Base-by-base conservation (phyloP, 2,329 filamentous ascomycete species). In the Fonsecaea erecta region DNA sequence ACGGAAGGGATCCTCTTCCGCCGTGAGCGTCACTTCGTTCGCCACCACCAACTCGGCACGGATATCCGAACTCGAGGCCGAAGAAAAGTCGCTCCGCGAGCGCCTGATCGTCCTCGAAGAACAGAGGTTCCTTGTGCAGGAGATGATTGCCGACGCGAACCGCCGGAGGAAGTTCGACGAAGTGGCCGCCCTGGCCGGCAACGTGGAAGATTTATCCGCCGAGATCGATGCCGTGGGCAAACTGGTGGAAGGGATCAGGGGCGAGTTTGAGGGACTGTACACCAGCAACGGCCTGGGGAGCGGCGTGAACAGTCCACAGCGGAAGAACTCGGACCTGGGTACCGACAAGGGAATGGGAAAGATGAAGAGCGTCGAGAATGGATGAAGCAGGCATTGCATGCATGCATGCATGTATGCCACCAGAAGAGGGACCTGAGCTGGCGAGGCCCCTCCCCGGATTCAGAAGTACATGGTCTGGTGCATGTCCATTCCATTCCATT, bases 51-150 rank as follows among this genome's bases (percentile, higher is more conserved):
- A 14, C 4, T 71, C 69, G 12, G 70, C 69, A 5, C 69, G 68
- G 16, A 80, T 90, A 14, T 89, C 86, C 0, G 86, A 86, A 1
- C 79, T 96, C 3, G 93, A 96, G 76, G 86, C 85, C 0, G 92
- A 97, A 74, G 93, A 97, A 76, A 94, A 92, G 75, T 86, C 91
- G 21, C 80, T 96, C 1, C 86, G 90, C 16, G 93, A 97, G 73
- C 83, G 88, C 3, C 80, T 97, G 12, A 90, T 95, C 32, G 89
- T 97, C 6, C 83, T 97, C 0, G 92, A 97, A 76, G 93, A 97
- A 78, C 93, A 97, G 76, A 90, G 88, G 69, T 96, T 96, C 77
- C 87, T 97, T 78, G 92, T 97, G 0, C 87, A 88, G 40, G 88
- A 91, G 71, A 96, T 96, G 92, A 86, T 96, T 52, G 86, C 86